Evolutionary conservation across 2,329 filamentous ascomycete species (phyloP).

Genomic region (Hirsutella rhossiliensis): DNA sequence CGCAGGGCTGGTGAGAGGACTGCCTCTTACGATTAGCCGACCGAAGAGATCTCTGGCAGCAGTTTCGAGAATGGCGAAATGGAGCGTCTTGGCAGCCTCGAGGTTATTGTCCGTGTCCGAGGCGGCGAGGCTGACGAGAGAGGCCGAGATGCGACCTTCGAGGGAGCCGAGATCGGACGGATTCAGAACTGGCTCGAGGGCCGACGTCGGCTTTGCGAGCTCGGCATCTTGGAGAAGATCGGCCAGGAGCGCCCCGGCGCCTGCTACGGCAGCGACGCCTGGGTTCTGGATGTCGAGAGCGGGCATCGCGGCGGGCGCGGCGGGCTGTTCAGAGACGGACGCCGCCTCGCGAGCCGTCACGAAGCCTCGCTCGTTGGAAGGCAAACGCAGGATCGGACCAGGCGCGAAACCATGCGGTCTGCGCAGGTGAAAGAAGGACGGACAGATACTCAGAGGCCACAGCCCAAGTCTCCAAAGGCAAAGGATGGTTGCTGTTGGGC

Average conservation of each 20-base stretch:
- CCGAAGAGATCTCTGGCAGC: constrained; percentile 75
- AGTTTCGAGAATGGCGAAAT: constrained; percentile 67
- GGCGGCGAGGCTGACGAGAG: constrained; percentile 14
- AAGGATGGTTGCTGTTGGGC: no score
- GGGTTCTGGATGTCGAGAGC: constrained; percentile 31
- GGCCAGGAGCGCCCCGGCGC: constrained; percentile 41
- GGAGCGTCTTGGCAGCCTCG: constrained; percentile 29
- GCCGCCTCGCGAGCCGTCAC: background rate
- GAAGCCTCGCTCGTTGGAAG: background rate
- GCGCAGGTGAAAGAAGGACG: no score
- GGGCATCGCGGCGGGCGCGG: constrained; percentile 30
- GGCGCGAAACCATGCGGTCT: background rate
- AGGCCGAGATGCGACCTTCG: constrained; percentile 28
- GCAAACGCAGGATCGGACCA: background rate
- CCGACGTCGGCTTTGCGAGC: constrained; percentile 41
- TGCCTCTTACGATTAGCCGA: constrained; percentile 53
- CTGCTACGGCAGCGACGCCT: constrained; percentile 39
- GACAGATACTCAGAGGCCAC: no score
- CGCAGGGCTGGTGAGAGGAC: constrained; percentile 2
- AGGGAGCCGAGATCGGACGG: constrained; percentile 52
- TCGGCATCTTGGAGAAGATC: constrained; percentile 48
- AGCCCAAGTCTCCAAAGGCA: no score
- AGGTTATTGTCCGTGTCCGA: constrained; percentile 17
- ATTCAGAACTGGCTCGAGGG: constrained; percentile 63
- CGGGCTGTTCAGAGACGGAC: background rate